A percentile compares a stretch with the other conserved stretches of the same genome.
Conservation (phyloP, 345 rosid genomes). For the Bretschneidera sinensis region DNA sequence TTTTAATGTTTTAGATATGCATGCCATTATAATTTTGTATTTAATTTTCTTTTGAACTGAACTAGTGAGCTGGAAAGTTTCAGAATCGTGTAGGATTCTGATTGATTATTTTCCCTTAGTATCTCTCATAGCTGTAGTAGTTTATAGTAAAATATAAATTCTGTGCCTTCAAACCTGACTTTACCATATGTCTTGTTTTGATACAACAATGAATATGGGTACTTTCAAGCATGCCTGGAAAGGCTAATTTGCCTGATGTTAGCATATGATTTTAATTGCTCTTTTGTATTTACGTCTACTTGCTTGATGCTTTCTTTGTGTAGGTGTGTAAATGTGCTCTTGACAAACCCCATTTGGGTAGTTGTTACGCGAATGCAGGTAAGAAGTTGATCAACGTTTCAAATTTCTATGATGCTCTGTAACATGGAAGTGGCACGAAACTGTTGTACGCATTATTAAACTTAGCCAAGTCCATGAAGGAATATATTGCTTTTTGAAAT, state of each 20-base stretch:
- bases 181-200: neutral
- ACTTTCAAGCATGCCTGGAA: neutral
- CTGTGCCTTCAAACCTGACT: neutral
- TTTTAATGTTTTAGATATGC: no score
- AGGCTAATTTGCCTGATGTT: neutral
- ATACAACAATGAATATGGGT: neutral
- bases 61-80: neutral
- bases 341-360: constrained; percentile 97
- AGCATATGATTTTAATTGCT: neutral
- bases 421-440: constrained; percentile 2
- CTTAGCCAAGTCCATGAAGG: neutral
- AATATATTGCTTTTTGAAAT: neutral
- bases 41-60: neutral
- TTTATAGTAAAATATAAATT: neutral
- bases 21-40: no score
- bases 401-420: constrained; percentile 6
- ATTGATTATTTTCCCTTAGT: neutral
- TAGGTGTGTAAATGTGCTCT: constrained; percentile 84
- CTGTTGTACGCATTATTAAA: neutral
- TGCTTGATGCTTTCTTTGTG: constrained; percentile 20
- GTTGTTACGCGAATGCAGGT: constrained; percentile 99
- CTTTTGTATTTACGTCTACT: constrained; percentile 6
- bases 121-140: neutral
- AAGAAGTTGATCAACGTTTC: constrained; percentile 16
- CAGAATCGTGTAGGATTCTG: neutral